phyloP scores from a whole-genome alignment of 768 basidiomycete genomes.

The Mycena maculata region DNA sequence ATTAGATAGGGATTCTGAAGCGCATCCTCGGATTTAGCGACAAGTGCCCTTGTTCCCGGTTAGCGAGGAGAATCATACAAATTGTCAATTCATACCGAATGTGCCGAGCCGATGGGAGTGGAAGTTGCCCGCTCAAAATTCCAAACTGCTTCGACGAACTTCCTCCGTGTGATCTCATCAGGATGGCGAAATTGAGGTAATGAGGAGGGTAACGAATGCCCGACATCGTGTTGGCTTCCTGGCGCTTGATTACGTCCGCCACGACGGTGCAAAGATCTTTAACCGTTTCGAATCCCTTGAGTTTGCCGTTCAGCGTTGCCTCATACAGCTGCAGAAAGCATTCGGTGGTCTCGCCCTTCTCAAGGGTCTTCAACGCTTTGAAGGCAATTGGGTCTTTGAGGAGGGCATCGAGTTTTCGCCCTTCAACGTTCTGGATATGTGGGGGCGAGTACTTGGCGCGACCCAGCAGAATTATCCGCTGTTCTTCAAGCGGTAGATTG shows the following conservation, averaged over 20 bases:
- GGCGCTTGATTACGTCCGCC: not conserved
- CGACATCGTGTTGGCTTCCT: not conserved
- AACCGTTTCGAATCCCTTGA: constrained; percentile 5
- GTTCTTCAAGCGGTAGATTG: not conserved
- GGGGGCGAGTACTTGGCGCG: not conserved
- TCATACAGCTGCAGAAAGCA: constrained; percentile 17
- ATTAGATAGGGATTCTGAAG: constrained; percentile 42
- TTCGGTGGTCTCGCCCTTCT: constrained; percentile 16
- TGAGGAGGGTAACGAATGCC: constrained; percentile 9
- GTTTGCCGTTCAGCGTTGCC: constrained; percentile 2
- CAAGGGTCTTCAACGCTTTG: constrained; percentile 7
- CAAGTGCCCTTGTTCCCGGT: constrained; percentile 22
- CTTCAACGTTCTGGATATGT: not conserved
- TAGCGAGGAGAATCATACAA: not conserved
- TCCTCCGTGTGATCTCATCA: constrained; percentile 14
- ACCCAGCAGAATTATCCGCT: not conserved
- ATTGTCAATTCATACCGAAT: not conserved
- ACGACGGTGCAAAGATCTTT: not conserved
- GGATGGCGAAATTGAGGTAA: constrained; percentile 8
- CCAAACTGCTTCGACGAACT: constrained; percentile 6
- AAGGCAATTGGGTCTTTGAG: constrained; percentile 14
- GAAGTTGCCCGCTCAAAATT: not conserved
- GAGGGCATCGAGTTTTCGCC: not conserved
- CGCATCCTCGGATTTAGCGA: constrained; percentile 37
- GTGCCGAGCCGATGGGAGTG: not conserved